Conservation (phyloP, 2,329 filamentous ascomycete genomes). For the Calonectria multiphialidica region DNA sequence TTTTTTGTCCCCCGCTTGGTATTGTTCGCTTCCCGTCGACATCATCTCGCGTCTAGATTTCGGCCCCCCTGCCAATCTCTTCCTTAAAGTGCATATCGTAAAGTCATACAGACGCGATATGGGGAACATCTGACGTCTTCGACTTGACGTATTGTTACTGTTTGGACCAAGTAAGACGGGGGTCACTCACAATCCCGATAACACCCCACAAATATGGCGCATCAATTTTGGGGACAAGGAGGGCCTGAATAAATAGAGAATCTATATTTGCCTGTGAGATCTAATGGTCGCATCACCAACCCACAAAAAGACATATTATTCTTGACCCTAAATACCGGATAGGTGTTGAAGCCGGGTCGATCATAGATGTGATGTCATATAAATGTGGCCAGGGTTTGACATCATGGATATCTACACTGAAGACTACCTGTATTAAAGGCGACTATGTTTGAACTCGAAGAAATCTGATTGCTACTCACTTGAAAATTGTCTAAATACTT, state of each 20-base stretch:
- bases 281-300: not conserved
- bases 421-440: not conserved
- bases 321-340: not conserved
- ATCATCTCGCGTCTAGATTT: not conserved
- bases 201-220: not conserved
- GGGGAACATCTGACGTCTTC: not conserved
- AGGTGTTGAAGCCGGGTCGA: not conserved
- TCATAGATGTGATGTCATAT: conserved; percentile 19
- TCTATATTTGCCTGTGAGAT: not conserved
- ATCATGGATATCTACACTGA: conserved; percentile 8
- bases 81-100: not conserved
- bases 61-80: not conserved
- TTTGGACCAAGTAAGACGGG: not conserved
- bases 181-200: not conserved
- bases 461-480: no score
- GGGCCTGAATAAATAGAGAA: not conserved
- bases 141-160: not conserved
- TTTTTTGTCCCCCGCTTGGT: no score
- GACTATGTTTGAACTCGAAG: no score
- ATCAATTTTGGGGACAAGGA: not conserved
- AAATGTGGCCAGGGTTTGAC: not conserved
- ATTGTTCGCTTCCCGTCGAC: not conserved
- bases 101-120: not conserved
- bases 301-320: not conserved
- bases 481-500: not conserved